Evolutionary conservation across 345 rosid genomes (phyloP).

Genomic region (Pistacia integerrima): DNA sequence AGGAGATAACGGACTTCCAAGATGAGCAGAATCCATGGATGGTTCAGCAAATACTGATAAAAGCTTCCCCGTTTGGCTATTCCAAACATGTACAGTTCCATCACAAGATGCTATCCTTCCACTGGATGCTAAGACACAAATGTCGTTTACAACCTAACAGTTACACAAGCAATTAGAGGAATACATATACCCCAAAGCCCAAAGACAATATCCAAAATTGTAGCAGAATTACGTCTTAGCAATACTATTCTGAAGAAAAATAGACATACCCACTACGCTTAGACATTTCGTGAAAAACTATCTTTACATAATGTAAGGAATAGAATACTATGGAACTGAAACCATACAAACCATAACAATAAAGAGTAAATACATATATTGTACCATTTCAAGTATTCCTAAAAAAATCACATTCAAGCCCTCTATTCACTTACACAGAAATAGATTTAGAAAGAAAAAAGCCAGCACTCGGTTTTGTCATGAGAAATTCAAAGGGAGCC

Average conservation of each 20-base stretch:
- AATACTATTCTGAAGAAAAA: neutral
- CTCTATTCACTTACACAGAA: neutral
- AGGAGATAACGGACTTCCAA: conserved; percentile 42
- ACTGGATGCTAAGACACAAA: conserved; percentile 63
- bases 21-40: conserved; percentile 52
- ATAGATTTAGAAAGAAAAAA: neutral
- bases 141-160: conserved; percentile 84
- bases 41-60: conserved; percentile 72
- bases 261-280: neutral
- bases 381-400: neutral
- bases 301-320: neutral
- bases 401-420: neutral
- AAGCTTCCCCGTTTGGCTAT: conserved; percentile 76
- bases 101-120: conserved; percentile 95
- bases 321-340: neutral
- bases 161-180: conserved; percentile 34
- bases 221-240: neutral
- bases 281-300: neutral
- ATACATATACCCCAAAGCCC: conserved; percentile 12
- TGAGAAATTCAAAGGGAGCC: neutral
- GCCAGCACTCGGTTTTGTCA: neutral
- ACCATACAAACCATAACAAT: neutral
- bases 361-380: neutral
- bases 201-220: neutral
- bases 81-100: conserved; percentile 94